Evolutionary conservation across 2,329 filamentous ascomycete genomes (phyloP).

Genomic region (Tolypocladium ophioglossoides): DNA sequence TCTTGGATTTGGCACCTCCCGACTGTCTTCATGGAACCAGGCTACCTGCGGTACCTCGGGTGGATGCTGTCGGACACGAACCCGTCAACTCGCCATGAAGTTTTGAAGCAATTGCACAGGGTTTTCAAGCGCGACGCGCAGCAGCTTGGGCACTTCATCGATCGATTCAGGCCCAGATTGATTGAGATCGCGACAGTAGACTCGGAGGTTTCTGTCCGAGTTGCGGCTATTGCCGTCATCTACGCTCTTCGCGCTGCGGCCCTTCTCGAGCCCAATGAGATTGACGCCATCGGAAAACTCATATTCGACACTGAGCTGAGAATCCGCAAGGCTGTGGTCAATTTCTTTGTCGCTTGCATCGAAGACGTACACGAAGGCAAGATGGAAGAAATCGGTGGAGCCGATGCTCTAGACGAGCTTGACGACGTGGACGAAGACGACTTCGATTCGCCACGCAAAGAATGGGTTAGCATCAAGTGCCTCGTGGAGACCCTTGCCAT

Average conservation of each 20-base stretch:
- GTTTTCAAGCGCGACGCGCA: slow-evolving; percentile 75
- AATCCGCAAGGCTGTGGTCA: slow-evolving; percentile 79
- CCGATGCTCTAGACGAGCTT: slow-evolving; percentile 67
- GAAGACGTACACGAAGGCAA: slow-evolving; percentile 70
- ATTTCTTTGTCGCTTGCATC: slow-evolving; percentile 84
- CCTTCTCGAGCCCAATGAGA: slow-evolving; percentile 81
- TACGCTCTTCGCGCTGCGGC: slow-evolving; percentile 74
- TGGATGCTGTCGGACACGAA: slow-evolving; percentile 87
- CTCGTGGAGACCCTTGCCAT: slow-evolving; percentile 72
- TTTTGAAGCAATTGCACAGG: slow-evolving; percentile 69
- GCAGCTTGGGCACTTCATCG: slow-evolving; percentile 83
- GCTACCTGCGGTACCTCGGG: slow-evolving; percentile 85
- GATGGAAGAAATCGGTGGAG: slow-evolving; percentile 74
- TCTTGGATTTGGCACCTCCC: slow-evolving; percentile 81
- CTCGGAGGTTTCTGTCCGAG: slow-evolving; percentile 69
- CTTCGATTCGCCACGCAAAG: slow-evolving; percentile 62
- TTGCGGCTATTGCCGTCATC: slow-evolving; percentile 69
- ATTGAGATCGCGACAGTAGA: slow-evolving; percentile 90
- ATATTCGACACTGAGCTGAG: slow-evolving; percentile 80
- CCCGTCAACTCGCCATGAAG: slow-evolving; percentile 67
- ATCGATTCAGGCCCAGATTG: slow-evolving; percentile 75
- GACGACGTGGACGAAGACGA: slow-evolving; percentile 64
- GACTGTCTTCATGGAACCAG: slow-evolving; percentile 80
- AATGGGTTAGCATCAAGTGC: slow-evolving; percentile 89
- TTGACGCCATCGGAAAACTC: slow-evolving; percentile 77